Conservation (phyloP, 2,329 filamentous ascomycete genomes). For the Parasarocladium wereldwijsianum region DNA sequence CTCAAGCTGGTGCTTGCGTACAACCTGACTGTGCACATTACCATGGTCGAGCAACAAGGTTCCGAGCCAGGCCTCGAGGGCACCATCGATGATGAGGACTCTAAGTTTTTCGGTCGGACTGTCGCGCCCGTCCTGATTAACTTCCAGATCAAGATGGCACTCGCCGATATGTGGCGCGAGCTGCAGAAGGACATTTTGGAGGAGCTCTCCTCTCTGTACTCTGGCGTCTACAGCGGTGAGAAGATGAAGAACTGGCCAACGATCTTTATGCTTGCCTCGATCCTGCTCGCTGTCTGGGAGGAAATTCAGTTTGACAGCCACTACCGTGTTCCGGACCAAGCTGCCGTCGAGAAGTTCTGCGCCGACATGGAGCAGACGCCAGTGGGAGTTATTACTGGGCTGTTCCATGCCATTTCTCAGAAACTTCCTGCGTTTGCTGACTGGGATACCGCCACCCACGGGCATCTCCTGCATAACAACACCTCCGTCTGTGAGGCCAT, state of each 20-base stretch:
- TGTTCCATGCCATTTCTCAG: constrained; percentile 96
- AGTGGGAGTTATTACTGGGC: constrained; percentile 87
- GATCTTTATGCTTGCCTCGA: constrained; percentile 92
- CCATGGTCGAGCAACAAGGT: constrained; percentile 79
- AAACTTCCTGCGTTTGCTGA: constrained; percentile 86
- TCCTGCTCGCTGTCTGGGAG: constrained; percentile 90
- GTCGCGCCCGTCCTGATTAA: constrained; percentile 98
- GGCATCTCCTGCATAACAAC: constrained; percentile 83
- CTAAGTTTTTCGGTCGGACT: constrained; percentile 79
- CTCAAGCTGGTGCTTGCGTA: constrained; percentile 91
- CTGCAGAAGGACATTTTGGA: constrained; percentile 91
- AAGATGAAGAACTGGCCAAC: constrained; percentile 98
- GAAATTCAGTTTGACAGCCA: constrained; percentile 98
- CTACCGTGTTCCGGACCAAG: constrained; percentile 77
- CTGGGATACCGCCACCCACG: constrained; percentile 87
- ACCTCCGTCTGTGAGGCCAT: constrained; percentile 84
- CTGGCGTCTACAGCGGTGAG: constrained; percentile 94
- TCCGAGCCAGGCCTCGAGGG: constrained; percentile 66
- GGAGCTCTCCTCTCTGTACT: constrained; percentile 84
- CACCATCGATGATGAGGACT: constrained; percentile 72
- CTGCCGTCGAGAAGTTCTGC: constrained; percentile 86
- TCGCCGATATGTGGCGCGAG: constrained; percentile 97
- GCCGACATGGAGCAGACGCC: constrained; percentile 92
- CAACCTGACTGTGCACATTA: constrained; percentile 88
- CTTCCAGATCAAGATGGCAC: constrained; percentile 95